A percentile compares a stretch with the other conserved stretches of the same genome.
Conservation (phyloP, 2,329 filamentous ascomycete species). For the Fusarium brachygibbosum region DNA sequence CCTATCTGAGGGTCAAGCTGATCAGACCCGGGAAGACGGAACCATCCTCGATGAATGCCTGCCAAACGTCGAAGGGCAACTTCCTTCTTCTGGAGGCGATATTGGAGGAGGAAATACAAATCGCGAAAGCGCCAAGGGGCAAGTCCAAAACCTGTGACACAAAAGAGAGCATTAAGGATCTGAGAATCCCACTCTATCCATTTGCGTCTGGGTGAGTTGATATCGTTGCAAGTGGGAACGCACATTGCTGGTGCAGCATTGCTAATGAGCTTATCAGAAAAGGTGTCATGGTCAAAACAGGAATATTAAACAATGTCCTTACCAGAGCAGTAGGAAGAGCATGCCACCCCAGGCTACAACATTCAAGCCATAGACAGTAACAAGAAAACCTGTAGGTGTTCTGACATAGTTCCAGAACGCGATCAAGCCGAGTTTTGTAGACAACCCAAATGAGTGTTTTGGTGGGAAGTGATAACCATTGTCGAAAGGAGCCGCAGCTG, state of each 20-base stretch:
- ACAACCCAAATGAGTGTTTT: constrained; percentile 70
- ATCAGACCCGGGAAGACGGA: constrained; percentile 77
- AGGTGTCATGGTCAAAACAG: background rate
- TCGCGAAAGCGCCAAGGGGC: constrained; percentile 89
- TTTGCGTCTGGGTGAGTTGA: constrained; percentile 80
- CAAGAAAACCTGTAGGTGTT: constrained; percentile 81
- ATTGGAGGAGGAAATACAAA: constrained; percentile 78
- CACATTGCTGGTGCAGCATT: constrained; percentile 75
- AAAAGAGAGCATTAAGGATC: constrained; percentile 84
- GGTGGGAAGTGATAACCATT: constrained; percentile 77
- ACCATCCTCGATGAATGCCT: constrained; percentile 81
- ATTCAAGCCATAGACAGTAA: constrained; percentile 84
- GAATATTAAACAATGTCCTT: constrained; percentile 52
- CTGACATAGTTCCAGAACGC: constrained; percentile 80
- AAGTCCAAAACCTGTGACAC: constrained; percentile 86
- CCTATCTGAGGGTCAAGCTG: constrained; percentile 67
- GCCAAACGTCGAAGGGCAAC: constrained; percentile 76
- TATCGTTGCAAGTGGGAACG: constrained; percentile 75
- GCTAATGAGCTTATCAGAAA: constrained; percentile 33
- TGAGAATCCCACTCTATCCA: constrained; percentile 92
- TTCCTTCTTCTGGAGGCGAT: constrained; percentile 66
- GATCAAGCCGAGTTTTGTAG: constrained; percentile 68
- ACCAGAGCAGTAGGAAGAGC: constrained; percentile 87
- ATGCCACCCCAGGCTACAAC: constrained; percentile 92
- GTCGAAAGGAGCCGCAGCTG: constrained; percentile 61